Base-by-base conservation (phyloP, 495 filamentous ascomycete genomes). In the Extremus antarcticus region DNA sequence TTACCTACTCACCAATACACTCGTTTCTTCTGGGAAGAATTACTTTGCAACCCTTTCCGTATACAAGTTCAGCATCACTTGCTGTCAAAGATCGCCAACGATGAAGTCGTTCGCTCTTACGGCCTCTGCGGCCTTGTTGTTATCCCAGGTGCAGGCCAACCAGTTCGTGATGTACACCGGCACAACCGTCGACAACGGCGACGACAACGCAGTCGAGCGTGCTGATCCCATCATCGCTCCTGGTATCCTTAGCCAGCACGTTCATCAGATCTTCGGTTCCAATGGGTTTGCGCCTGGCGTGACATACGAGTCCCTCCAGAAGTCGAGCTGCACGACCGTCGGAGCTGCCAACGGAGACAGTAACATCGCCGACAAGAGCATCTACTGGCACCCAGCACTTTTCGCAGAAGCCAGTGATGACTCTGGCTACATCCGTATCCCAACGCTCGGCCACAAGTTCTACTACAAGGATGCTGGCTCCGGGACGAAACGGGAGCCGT, bases 301-400 rank as follows among this genome's bases (percentile, higher is more conserved):
- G 24, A 38, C n/a, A 15, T 56, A 56, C 32, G 53, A 56, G 10
- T 35, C 23, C 19, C 46, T 56, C n/a, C 53, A 50, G 19, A 50
- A 56, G 46, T 21, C 45, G 8, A 10, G 16, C 22, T 56, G 53
- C 25, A 56, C 45, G 19, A 56, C 22, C 19, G 47, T 56, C 13
- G 53, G 45, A 8, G 43, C 49, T 38, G 40, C 52, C 24, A 17
- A 19, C 16, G 39, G 39, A 25, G 21, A 50, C 19, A 24, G 45
- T 8, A 50, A 49, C 22, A 43, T 29, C 25, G 53, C 41, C 25
- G 53, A 56, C 38, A 22, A 50, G 11, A 56, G 53, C 35, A 25
- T 50, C 19, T 56, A 56, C 45, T 56, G 53, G 53, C 53, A 56
- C 46, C 53, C 53, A 7, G 45, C 53, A 8, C 22, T 56, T n/a